Conservation (phyloP, 768 basidiomycete genomes). For the Lactifluus echinatus region DNA sequence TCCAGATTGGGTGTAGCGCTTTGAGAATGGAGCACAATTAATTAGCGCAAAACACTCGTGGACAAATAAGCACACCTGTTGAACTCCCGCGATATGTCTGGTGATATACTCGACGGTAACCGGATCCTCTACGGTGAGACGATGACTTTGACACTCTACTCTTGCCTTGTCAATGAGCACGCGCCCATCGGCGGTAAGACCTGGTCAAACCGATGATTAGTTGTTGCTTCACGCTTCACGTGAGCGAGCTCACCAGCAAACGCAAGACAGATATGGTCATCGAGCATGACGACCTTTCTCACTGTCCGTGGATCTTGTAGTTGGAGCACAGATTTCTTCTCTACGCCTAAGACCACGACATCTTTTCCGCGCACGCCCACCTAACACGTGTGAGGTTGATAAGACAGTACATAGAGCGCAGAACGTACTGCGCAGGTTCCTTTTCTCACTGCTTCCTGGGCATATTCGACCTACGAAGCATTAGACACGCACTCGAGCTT, state of each 20-base stretch:
- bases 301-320: conserved; percentile 97
- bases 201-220: conserved; percentile 34
- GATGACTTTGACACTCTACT: conserved; percentile 95
- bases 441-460: conserved; percentile 92
- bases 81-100: conserved; percentile 95
- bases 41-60: not conserved
- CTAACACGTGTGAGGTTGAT: conserved; percentile 33
- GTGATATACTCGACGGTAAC: conserved; percentile 99
- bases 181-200: conserved; percentile 94
- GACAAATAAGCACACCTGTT: conserved; percentile 57
- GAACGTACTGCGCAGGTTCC: conserved; percentile 88
- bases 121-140: conserved; percentile 95
- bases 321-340: conserved; percentile 97
- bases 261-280: conserved; percentile 94
- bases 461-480: conserved; percentile 85
- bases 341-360: conserved; percentile 93
- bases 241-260: conserved; percentile 83
- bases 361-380: conserved; percentile 94
- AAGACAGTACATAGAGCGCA: not conserved
- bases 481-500: conserved; percentile 14
- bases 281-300: conserved; percentile 95
- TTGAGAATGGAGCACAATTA: conserved; percentile 5
- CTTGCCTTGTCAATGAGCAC: conserved; percentile 97
- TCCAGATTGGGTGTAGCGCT: conserved; percentile 98
- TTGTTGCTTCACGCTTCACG: conserved; percentile 2